Evolutionary conservation across 2,329 filamentous ascomycete genomes (phyloP).

Genomic region (Colletotrichum higginsianum): DNA sequence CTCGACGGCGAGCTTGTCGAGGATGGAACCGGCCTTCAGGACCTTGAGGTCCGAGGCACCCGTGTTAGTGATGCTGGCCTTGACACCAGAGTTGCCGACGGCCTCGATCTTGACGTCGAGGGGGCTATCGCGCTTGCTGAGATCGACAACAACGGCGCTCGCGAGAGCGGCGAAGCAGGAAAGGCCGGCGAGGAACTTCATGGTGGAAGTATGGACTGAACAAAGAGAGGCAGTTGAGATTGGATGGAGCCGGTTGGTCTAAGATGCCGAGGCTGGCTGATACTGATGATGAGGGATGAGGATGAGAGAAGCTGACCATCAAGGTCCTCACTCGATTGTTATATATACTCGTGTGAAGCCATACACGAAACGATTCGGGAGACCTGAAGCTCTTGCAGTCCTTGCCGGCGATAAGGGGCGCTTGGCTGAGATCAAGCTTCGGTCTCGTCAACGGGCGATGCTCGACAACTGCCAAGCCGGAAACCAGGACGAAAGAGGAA

Average conservation of each 20-base stretch:
- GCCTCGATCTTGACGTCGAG: conserved; percentile 63
- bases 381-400: not conserved
- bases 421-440: too few relatives aligned
- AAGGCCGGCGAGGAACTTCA: conserved; percentile 57
- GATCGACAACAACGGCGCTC: conserved; percentile 52
- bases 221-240: not conserved
- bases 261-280: conserved; percentile 4
- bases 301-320: not conserved
- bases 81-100: conserved; percentile 67
- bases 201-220: conserved; percentile 44
- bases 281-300: conserved; percentile 9
- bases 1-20: conserved; percentile 67
- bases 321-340: conserved; percentile 17
- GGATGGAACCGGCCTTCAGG: conserved; percentile 67
- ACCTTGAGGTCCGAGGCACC: conserved; percentile 65
- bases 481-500: conserved; percentile 21
- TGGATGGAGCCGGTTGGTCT: not conserved
- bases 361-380: not conserved
- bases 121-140: conserved; percentile 56
- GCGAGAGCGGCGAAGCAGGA: conserved; percentile 54
- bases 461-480: conserved; percentile 22
- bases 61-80: conserved; percentile 68
- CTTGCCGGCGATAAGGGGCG: too few relatives aligned
- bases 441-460: not conserved
- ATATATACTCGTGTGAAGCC: conserved; percentile 20